Percentiles rank a stretch among this genome's conserved stretches.
phyloP scores from a whole-genome alignment of 768 basidiomycete genomes.

The Psilocybe sp. region DNA sequence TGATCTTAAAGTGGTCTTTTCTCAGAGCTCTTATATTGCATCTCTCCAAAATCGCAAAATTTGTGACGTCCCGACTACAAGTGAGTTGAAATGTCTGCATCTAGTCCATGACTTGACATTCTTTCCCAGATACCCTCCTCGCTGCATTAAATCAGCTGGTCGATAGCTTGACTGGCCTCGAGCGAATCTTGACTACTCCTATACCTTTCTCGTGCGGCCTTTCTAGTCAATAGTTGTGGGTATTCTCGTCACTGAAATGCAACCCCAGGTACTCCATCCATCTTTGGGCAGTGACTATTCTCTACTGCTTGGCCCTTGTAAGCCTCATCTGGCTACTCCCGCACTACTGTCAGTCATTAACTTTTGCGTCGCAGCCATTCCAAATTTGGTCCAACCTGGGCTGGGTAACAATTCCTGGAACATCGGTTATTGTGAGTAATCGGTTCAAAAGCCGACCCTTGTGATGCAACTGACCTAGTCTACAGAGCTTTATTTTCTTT shows the following conservation, averaged over 20 bases:
- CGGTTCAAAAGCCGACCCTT: conserved; percentile 1
- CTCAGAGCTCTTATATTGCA: conserved; percentile 64
- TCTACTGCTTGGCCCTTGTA: conserved; percentile 63
- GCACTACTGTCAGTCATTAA: conserved; percentile 7
- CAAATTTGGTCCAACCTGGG: conserved; percentile 53
- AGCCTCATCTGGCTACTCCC: conserved; percentile 10
- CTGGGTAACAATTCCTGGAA: conserved; percentile 67
- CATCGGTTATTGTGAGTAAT: conserved; percentile 42
- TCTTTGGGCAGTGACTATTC: conserved; percentile 61
- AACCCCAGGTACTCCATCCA: conserved; percentile 58
- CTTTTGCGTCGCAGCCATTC: conserved; percentile 44
- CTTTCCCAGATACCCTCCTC: conserved; percentile 41
- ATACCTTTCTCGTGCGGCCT: conserved; percentile 66
- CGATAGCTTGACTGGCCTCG: conserved; percentile 64
- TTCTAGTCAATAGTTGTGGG: not conserved
- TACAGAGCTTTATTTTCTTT: conserved; percentile 65
- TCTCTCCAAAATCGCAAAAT: conserved; percentile 53
- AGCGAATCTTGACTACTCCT: conserved; percentile 71
- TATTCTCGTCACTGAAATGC: not conserved
- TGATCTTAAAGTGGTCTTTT: conserved; percentile 6
- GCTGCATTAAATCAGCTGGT: conserved; percentile 50
- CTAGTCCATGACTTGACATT: not conserved
- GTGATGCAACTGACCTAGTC: conserved; percentile 1
- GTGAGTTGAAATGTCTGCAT: conserved; percentile 34
- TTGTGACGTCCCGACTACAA: conserved; percentile 56